Percentiles rank a stretch among this genome's conserved stretches.
phyloP scores from a whole-genome alignment of 352 stramenopile species.

The Discostella stelligera region DNA sequence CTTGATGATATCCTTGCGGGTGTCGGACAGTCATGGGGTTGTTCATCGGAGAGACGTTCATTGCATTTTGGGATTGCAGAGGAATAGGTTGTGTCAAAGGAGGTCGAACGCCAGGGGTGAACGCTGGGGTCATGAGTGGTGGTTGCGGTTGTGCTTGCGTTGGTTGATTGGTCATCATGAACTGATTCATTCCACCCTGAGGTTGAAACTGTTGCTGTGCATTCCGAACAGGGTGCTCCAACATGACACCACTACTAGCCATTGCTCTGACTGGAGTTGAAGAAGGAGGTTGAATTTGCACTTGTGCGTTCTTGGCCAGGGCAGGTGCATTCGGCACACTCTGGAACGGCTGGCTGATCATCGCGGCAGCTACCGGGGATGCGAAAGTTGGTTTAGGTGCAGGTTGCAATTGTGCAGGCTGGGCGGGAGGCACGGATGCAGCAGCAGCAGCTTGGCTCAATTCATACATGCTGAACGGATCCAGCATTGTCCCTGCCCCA shows the following conservation, averaged over 20 bases:
- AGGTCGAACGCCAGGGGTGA: not conserved
- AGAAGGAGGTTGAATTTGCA: constrained; percentile 1
- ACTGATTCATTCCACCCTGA: not conserved
- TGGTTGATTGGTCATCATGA: not conserved
- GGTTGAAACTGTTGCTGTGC: constrained; percentile 19
- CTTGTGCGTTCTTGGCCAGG: constrained; percentile 1
- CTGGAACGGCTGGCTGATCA: not conserved
- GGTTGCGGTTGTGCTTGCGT: not conserved
- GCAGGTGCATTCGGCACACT: constrained; percentile 3
- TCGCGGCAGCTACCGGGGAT: not conserved
- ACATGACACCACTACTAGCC: not conserved
- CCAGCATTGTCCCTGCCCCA: not conserved
- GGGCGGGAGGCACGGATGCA: not conserved
- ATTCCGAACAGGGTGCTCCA: no score
- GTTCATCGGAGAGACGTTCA: not conserved
- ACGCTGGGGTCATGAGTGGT: not conserved
- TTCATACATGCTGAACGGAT: constrained; percentile 37
- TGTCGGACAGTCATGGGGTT: not conserved
- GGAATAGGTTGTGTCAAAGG: not conserved
- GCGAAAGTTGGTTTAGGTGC: not conserved
- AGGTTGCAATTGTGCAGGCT: not conserved
- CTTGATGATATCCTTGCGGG: not conserved
- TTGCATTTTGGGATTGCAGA: not conserved
- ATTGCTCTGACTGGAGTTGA: not conserved
- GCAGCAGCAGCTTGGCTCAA: constrained; percentile 20